phyloP scores from a whole-genome alignment of 1,139 yeast species.

The Zhuliangozyma parablackwelliae region DNA sequence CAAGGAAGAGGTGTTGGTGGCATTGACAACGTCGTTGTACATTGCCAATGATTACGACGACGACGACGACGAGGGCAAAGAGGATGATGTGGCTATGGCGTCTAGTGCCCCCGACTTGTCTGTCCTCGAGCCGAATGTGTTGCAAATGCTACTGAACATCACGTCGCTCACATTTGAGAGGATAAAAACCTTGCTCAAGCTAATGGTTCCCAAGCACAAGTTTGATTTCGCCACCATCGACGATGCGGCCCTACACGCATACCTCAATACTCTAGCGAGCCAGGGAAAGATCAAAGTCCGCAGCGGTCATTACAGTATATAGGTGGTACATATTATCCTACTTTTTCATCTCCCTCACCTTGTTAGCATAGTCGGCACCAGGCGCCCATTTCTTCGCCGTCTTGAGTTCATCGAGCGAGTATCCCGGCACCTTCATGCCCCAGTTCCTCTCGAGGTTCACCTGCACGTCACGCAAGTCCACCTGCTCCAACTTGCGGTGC shows the following conservation, averaged over 20 bases:
- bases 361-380: constrained; percentile 64
- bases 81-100: neutral
- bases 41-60: constrained; percentile 16
- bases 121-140: constrained; percentile 5
- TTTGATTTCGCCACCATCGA: constrained; percentile 5
- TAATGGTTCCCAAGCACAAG: constrained; percentile 9
- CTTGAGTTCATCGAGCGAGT: constrained; percentile 84
- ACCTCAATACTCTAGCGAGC: constrained; percentile 17
- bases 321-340: constrained; percentile 1
- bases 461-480: constrained; percentile 88
- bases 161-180: constrained; percentile 6
- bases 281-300: constrained; percentile 11
- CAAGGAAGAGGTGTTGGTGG: constrained; percentile 41
- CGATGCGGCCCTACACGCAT: constrained; percentile 6
- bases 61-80: constrained; percentile 1
- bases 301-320: constrained; percentile 14
- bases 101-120: neutral
- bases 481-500: constrained; percentile 83
- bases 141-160: constrained; percentile 8
- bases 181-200: constrained; percentile 10
- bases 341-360: constrained; percentile 22
- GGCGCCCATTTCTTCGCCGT: constrained; percentile 81
- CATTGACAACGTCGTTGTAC: constrained; percentile 25
- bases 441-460: constrained; percentile 90
- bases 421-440: constrained; percentile 94